Base-by-base conservation (phyloP, 345 rosid genomes). In the Dipteronia sinensis region DNA sequence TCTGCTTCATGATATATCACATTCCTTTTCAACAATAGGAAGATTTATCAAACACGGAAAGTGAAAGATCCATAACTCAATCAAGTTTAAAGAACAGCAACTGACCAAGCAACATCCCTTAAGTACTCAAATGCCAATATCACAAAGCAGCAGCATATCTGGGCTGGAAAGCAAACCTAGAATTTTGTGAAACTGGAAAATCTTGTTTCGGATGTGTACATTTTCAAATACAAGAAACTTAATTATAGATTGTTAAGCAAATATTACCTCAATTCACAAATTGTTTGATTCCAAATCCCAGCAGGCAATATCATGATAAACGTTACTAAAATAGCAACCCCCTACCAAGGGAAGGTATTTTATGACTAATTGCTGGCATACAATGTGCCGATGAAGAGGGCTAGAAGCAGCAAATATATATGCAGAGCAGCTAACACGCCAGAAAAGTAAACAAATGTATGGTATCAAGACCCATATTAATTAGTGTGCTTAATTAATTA, bases 151-250 rank as follows among this genome's bases (percentile, higher is more conserved):
- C 72, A n/a, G 65, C 11, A 74, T 46, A 27, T 23, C 3, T n/a
- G 63, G 27, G 9, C 49, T 29, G 0, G 20, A 49, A 65, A 49
- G 44, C 47, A 47, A 74, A 47, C 63, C 19, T 64, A 47, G 49
- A 64, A 74, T 63, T 44, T 29, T n/a, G 44, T 64, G 46, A 51
- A 74, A 74, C 29, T 17, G 61, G 58, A 19, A 61, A 72, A 49
- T 46, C n/a, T 29, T 47, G 10, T 12, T 27, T 22, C 11, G 46
- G 31, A 47, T 72, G 67, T 2, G 6, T 74, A 19, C 53, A 64
- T 23, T 34, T n/a, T 29, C 46, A 1, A 70, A 75, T n/a, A 53
- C 22, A 20, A 53, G 34, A 66, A 53, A n/a, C 71, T 12, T 6
- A 66, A 51, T 20, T 13, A 53, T 53, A 13, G 8, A 15, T 51